Base-by-base conservation (phyloP, 164 flowering plant species). In the Nymphaea colorata region DNA sequence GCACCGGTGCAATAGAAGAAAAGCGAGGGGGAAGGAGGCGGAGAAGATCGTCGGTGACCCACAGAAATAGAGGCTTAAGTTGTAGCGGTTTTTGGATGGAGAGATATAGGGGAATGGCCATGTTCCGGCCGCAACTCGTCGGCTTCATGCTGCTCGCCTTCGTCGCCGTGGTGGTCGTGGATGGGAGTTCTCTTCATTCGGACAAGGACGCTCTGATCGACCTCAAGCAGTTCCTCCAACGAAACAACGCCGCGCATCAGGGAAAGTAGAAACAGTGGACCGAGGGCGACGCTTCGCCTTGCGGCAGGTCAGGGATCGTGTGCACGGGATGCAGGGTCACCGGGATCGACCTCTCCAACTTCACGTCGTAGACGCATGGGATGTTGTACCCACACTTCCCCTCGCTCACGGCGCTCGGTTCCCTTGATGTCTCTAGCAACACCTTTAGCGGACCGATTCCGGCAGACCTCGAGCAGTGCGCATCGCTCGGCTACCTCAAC, bases 341-440 rank as follows among this genome's bases (percentile, higher is more conserved):
- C 45, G 80, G 80, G 18, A 60, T 90, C 64, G 18, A 79, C 66
- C 87, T 90, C 18, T 76, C 85, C 1, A 68, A 57, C 42, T 73
- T 64, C 64, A 43, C 64, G 43, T 79, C 88, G 18, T 44, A 25
- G 1, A 25, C 36, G 1, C 59, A 55, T 0, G 59, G 59, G 10
- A 10, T 16, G 16, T 16, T 55, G 10, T 55, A 55, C 16, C 12
- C 59, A 55, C 10, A 55, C 74, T 92, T 88, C 80, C 88, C 98
- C 2, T 77, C 77, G 16, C 74, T 90, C 14, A 72, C 94, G 0
- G 77, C 76, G 42, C 86, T 92, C 3, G 12, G 80, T 4, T 44
- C 67, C 59, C 83, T 92, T 42, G 94, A 92, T 67, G 79, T 92
- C 51, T 92, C 98, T 4, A 12, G 2, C n/a, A 90, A 92, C 80